Conservation (phyloP, 73 alveolate species). For the Stentor coeruleus region DNA sequence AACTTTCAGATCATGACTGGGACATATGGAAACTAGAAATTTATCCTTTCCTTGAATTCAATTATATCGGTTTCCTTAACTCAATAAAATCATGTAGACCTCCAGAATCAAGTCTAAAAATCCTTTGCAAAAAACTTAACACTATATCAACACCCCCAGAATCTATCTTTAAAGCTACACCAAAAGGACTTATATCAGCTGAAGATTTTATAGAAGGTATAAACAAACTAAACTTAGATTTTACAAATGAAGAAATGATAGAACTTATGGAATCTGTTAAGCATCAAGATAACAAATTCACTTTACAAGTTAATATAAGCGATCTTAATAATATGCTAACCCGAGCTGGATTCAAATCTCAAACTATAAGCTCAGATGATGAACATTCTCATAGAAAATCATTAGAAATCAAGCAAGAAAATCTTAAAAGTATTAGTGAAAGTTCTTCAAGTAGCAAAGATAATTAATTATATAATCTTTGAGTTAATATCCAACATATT, state of each 20-base stretch:
- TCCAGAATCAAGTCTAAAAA: too few species aligned
- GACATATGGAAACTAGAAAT: not conserved
- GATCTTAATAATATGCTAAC: not conserved
- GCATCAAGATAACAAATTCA: not conserved
- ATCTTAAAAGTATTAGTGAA: too few species aligned
- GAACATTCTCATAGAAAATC: too few species aligned
- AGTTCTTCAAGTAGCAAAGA: too few species aligned
- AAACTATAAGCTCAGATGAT: not conserved
- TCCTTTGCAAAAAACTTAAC: not conserved
- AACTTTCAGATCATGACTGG: not conserved
- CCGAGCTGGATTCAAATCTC: not conserved
- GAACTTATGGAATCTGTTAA: not conserved
- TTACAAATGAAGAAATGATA: not conserved
- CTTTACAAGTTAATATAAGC: not conserved
- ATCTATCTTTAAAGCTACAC: not conserved
- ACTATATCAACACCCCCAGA: not conserved
- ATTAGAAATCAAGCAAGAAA: too few species aligned
- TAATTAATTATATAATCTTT: too few species aligned
- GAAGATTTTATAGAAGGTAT: not conserved
- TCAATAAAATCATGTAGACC: not conserved
- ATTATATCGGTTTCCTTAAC: not conserved
- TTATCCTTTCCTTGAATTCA: not conserved
- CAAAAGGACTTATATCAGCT: not conserved
- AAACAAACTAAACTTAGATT: not conserved
- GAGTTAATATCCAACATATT: too few species aligned